Evolutionary conservation across 2,329 filamentous ascomycete genomes (phyloP), one percentile per base, ranked within the genome.

Genomic region (Fusarium odoratissimum): DNA sequence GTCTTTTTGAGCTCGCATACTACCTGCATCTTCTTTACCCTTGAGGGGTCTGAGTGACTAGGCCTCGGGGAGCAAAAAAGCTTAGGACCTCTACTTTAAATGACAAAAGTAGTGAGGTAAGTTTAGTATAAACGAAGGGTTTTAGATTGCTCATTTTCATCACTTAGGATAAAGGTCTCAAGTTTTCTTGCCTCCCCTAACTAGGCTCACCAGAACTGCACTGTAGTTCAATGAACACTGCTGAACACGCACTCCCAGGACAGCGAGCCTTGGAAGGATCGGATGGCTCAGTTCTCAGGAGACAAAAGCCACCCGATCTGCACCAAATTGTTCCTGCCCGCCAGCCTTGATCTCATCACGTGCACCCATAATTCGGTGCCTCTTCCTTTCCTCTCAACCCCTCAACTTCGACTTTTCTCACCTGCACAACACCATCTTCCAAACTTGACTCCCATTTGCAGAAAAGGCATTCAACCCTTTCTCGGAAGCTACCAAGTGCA

Each of bases 401-500:
- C 33, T 28, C 28, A 6, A 38, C 56, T 19, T 10, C 33, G 8
- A 28, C 14, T 12, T 40, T 28, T 19, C 37, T n/a, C 9, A 9
- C 30, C 28, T 4, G 2, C 16, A 21, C 30, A 35, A 16, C 5
- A 25, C 17, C 10, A 42, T 38, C 21, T 25, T 30, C 14, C 8
- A 40, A 52, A 16, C 8, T 14, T 25, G 10, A 13, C n/a, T 14
- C 7, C 40, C 33, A 25, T 13, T 21, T 12, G 4, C 31, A 28
- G 5, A 21, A 21, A 12, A 45, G 28, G 8, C 12, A 11, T 9
- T n/a, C 19, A 9, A 7, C 12, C 0, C 3, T 17, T 9, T 17
- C 14, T 23, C 11, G 8, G 0, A 1, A 25, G 17, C n/a, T 23
- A 14, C 5, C 1, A 1, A 19, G 8, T 12, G 1, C 19, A 59